Evolutionary conservation across 2,329 filamentous ascomycete species (phyloP).

Genomic region (Aphanoascus verrucosus): DNA sequence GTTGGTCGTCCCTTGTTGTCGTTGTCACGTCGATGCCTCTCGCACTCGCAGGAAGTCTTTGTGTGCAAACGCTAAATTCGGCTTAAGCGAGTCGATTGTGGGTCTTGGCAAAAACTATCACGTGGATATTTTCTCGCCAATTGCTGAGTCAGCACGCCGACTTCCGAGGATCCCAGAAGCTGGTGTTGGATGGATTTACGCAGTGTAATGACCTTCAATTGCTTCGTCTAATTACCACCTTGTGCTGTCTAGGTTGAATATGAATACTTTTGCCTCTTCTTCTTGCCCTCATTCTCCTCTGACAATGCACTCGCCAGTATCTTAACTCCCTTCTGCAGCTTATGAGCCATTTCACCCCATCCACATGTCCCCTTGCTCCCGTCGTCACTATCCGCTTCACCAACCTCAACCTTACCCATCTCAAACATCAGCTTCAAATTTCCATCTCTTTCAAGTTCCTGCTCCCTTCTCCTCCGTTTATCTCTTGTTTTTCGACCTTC

Average conservation of each 20-base stretch:
- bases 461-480: background rate
- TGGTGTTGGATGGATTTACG: too few relatives aligned
- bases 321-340: slow-evolving; percentile 14
- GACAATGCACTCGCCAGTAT: slow-evolving; percentile 14
- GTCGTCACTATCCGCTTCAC: background rate
- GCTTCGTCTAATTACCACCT: background rate
- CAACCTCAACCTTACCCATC: slow-evolving; percentile 12
- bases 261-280: background rate
- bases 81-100: slow-evolving; percentile 28
- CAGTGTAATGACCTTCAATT: too few relatives aligned
- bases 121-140: background rate
- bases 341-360: slow-evolving; percentile 16
- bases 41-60: slow-evolving; percentile 27
- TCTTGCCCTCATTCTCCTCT: background rate
- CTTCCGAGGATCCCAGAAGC: too few relatives aligned
- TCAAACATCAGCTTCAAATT: slow-evolving; percentile 18
- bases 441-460: slow-evolving; percentile 13
- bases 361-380: slow-evolving; percentile 9
- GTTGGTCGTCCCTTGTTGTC: slow-evolving; percentile 35
- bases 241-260: background rate
- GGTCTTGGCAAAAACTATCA: slow-evolving; percentile 20
- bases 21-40: slow-evolving; percentile 30
- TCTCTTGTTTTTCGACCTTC: background rate
- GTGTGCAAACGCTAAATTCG: slow-evolving; percentile 34
- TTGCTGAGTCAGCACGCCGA: background rate